These are phyloP conservation scores for Backusella tarrabulga DNA, from an alignment of 192 early-diverging fungal species.

Conservation along the genomic window DNA sequence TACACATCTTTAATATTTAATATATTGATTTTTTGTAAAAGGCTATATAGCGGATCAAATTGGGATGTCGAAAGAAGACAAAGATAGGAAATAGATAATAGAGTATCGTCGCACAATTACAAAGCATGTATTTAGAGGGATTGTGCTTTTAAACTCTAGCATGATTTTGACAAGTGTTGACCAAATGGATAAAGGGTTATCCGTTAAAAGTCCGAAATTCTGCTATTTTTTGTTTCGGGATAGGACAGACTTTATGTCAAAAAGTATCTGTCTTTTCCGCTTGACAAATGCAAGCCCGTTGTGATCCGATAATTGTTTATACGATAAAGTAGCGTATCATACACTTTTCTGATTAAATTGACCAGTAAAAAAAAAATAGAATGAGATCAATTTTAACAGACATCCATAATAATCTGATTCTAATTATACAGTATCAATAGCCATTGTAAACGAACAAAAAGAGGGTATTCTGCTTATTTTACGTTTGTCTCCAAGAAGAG, in stretches of 20 bases:
- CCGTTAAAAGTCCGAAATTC: background rate
- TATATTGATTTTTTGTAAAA: background rate
- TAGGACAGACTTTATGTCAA: background rate
- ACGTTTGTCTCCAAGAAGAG: background rate
- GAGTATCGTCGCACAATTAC: background rate
- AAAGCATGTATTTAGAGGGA: background rate
- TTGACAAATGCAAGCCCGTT: background rate
- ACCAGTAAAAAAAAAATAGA: background rate
- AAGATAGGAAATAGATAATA: constrained; percentile 6
- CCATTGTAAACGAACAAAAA: background rate
- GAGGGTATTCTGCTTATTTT: background rate
- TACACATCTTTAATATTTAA: background rate
- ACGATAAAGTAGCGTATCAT: background rate
- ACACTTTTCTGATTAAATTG: background rate
- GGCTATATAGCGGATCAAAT: background rate
- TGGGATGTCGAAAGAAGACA: background rate
- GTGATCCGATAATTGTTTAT: background rate
- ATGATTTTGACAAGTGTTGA: background rate
- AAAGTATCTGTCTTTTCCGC: background rate
- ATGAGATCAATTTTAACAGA: background rate
- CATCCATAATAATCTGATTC: too few species aligned
- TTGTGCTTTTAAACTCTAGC: background rate
- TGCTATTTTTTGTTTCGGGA: background rate
- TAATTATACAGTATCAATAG: background rate
- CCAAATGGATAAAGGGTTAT: constrained; percentile 4